Evolutionary conservation across 305 asterid species (phyloP).

Genomic region (Rubia occidens): DNA sequence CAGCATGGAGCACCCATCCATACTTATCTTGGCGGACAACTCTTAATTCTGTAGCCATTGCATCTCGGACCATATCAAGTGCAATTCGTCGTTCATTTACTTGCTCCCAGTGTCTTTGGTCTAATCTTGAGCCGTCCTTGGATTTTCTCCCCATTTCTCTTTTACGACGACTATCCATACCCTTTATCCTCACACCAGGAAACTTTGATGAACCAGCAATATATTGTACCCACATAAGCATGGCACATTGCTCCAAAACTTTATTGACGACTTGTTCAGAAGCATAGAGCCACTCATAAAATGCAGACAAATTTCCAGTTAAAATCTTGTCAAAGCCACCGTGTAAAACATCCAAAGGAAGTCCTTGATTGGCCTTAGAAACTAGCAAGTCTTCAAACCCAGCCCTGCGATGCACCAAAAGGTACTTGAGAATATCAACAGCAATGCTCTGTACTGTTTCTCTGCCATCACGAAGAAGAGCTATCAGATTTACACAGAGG

Average conservation of each 20-base stretch:
- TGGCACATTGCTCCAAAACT: slow-evolving; percentile 86
- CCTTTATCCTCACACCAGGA: slow-evolving; percentile 92
- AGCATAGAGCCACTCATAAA: slow-evolving; percentile 74
- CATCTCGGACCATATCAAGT: slow-evolving; percentile 87
- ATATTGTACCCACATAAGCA: slow-evolving; percentile 95
- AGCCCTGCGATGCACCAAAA: slow-evolving; percentile 86
- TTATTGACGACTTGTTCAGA: slow-evolving; percentile 58
- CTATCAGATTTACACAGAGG: slow-evolving; percentile 75
- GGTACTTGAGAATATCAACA: slow-evolving; percentile 86
- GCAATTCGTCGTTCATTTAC: slow-evolving; percentile 92
- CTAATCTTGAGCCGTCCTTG: slow-evolving; percentile 61
- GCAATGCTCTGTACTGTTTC: slow-evolving; percentile 68
- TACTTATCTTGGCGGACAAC: slow-evolving; percentile 98
- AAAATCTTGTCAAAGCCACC: slow-evolving; percentile 95
- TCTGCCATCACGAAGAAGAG: slow-evolving; percentile 76
- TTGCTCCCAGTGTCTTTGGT: slow-evolving; percentile 92
- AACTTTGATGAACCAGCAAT: slow-evolving; percentile 87
- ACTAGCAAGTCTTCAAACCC: slow-evolving; percentile 91
- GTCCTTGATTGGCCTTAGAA: slow-evolving; percentile 85
- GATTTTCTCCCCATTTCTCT: slow-evolving; percentile 78
- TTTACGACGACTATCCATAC: slow-evolving; percentile 94
- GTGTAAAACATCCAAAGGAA: slow-evolving; percentile 64
- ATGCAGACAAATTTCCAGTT: slow-evolving; percentile 62
- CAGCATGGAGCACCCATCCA: slow-evolving; percentile 99
- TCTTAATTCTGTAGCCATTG: slow-evolving; percentile 92